Base-by-base conservation (phyloP, 768 basidiomycete species). In the Tricholoma matsutake region DNA sequence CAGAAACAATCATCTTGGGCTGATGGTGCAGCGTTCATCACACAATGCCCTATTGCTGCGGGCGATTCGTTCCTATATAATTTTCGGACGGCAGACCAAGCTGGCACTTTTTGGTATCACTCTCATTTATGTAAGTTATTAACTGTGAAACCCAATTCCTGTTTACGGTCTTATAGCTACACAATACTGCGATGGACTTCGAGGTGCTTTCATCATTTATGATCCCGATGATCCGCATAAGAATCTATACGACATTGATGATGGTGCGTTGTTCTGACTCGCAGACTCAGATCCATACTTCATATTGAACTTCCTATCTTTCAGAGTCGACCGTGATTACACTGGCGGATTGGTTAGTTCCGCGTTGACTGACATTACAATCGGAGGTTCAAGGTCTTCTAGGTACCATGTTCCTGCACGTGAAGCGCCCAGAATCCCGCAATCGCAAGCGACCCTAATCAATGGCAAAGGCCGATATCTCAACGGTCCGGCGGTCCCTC, bases 101-200 rank as follows among this genome's bases (percentile, higher is more conserved):
- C 77, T 2, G 77, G 77, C 9, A 77, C 77, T 5, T 37, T 13
- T 16, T 29, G 56, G 52, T 57, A 64, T 66, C 49, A 72, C 71
- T 76, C 54, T 9, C 54, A 70, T 0, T 78, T 68, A 54, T 29
- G 35, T 20, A 35, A 25, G 57, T 22, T 52, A 43, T 56, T 31
- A 7, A 37, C 39, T 35, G 39, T 54, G 7, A 18, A 32, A 54
- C 70, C 71, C 43, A 67, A 67, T 25, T 68, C 72, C 35, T 57
- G 60, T 57, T 45, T 4, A 35, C 22, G 25, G 11, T 53, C 13
- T 67, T 64, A 25, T 58, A 66, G 71, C 72, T 10, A 75, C 75
- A 3, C 83, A 84, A 64, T 83, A 83, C 57, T 84, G 78, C 56
- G 79, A 79, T 66, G 78, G 79, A 0, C 64, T 77, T 20, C 68